A percentile compares a stretch with the other conserved stretches of the same genome.
Conservation (phyloP, 805 yeast genomes). For the Jamesozyma hellenica region DNA sequence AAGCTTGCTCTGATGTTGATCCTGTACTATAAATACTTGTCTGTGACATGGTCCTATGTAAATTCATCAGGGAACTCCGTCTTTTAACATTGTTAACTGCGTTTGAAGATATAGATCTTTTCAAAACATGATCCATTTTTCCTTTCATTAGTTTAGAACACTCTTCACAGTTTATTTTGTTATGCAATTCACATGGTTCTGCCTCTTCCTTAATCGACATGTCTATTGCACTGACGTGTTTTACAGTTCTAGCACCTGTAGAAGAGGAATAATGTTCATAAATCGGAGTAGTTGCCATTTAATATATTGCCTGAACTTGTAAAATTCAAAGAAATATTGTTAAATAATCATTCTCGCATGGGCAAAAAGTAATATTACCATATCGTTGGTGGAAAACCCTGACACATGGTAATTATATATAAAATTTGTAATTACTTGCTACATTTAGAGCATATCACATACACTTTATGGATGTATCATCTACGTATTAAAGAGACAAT, state of each 20-base stretch:
- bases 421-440: no score
- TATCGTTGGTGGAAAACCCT: no score
- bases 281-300: not conserved
- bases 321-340: not conserved
- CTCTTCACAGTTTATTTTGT: constrained; percentile 2
- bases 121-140: constrained; percentile 3
- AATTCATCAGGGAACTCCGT: constrained; percentile 3
- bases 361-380: no score
- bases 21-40: constrained; percentile 11
- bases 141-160: constrained; percentile 2
- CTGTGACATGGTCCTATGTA: constrained; percentile 9
- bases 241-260: not conserved
- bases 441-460: no score
- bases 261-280: constrained; percentile 1
- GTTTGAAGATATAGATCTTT: constrained; percentile 11
- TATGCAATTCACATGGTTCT: constrained; percentile 11
- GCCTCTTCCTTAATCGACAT: constrained; percentile 9
- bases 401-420: no score
- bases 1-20: constrained; percentile 1
- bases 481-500: no score
- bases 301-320: not conserved
- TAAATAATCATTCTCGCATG: not conserved
- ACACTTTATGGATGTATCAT: no score
- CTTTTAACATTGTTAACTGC: constrained; percentile 6
- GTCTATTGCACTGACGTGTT: constrained; percentile 3